Evolutionary conservation across 306 rosid genomes (phyloP).

Genomic region (Vigna mungo): DNA sequence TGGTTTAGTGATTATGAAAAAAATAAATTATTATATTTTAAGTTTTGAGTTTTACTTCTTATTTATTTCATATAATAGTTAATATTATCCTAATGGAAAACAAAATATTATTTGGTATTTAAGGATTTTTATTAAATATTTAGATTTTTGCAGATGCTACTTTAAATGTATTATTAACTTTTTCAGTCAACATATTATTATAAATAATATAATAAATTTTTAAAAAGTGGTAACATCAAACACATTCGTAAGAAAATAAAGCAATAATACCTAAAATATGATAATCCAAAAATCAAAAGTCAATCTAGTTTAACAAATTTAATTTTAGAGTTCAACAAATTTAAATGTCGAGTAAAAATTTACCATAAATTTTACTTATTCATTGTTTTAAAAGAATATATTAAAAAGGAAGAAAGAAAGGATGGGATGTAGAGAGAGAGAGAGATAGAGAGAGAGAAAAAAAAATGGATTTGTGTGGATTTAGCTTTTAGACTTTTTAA

Average conservation of each 20-base stretch:
- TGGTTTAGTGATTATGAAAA: not conserved
- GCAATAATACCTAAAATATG: not conserved
- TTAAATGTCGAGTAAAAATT: not conserved
- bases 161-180: not conserved
- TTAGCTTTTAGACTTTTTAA: conserved; percentile 39
- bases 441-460: conserved; percentile 14
- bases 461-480: conserved; percentile 31
- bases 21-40: not conserved
- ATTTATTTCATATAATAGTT: not conserved
- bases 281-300: not conserved
- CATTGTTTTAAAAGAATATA: not conserved
- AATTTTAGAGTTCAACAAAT: too few relatives aligned
- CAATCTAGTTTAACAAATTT: not conserved
- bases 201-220: not conserved
- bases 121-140: too few relatives aligned
- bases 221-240: not conserved
- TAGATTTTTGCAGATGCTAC: too few relatives aligned
- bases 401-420: not conserved
- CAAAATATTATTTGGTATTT: not conserved
- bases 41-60: not conserved
- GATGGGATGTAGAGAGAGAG: conserved; percentile 37
- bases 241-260: not conserved
- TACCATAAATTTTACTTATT: not conserved
- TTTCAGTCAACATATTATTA: not conserved
- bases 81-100: not conserved